A percentile compares a stretch with the other conserved stretches of the same genome.
phyloP scores from a whole-genome alignment of 306 rosid genomes.

The Sindora glabra region DNA sequence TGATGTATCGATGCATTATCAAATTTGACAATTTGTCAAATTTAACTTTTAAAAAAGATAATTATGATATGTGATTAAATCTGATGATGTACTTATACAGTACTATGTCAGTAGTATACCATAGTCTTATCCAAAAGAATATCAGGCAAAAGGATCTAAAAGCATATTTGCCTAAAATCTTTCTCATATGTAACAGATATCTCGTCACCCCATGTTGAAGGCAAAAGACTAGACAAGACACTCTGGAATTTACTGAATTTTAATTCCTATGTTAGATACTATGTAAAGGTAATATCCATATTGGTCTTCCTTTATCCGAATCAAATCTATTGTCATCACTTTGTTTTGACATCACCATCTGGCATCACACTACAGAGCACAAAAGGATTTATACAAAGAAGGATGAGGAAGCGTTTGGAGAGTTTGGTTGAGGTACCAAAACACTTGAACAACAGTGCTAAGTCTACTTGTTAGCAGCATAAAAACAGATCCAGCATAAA shows the following conservation, averaged over 20 bases:
- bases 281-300: constrained; percentile 56
- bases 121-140: neutral
- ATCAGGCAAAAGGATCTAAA: neutral
- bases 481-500: neutral
- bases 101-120: too few relatives aligned
- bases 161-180: neutral
- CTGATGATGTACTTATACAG: too few relatives aligned
- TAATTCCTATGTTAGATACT: constrained; percentile 57
- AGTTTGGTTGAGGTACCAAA: constrained; percentile 56
- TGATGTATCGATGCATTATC: too few relatives aligned
- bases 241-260: constrained; percentile 82
- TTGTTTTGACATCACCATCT: neutral
- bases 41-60: too few relatives aligned
- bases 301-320: neutral
- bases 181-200: constrained; percentile 42
- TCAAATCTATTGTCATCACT: neutral
- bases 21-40: too few relatives aligned
- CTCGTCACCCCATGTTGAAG: constrained; percentile 50
- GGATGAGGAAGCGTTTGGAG: constrained; percentile 74
- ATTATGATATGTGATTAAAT: too few relatives aligned
- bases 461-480: neutral
- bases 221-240: constrained; percentile 64
- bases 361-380: constrained; percentile 54
- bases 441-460: neutral
- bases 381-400: constrained; percentile 73